Evolutionary conservation across 2,329 filamentous ascomycete species (phyloP).

Genomic region (Fusarium tanahbumbuense): DNA sequence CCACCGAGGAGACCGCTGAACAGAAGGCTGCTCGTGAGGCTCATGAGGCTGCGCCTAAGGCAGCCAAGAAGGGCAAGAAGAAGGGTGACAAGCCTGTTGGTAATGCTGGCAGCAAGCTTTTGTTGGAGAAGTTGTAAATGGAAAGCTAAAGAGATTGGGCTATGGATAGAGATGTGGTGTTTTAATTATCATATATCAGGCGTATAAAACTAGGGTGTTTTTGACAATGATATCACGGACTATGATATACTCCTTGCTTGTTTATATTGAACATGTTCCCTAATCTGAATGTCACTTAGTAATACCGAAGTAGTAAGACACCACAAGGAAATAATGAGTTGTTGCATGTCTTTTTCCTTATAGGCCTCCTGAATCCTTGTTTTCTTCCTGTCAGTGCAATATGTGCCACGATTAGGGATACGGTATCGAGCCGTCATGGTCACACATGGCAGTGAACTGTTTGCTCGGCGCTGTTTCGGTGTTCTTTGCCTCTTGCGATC

Average conservation of each 20-base stretch:
- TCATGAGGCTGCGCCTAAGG: slow-evolving; percentile 59
- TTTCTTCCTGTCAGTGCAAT: background rate
- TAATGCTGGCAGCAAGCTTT: slow-evolving; percentile 70
- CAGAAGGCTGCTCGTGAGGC: slow-evolving; percentile 65
- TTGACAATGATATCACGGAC: slow-evolving; percentile 42
- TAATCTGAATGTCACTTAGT: background rate
- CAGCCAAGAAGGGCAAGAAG: slow-evolving; percentile 56
- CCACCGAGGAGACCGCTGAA: slow-evolving; percentile 66
- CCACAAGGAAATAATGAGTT: background rate
- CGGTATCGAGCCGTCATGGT: slow-evolving; percentile 15
- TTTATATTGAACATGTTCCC: background rate
- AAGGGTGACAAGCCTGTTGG: slow-evolving; percentile 62
- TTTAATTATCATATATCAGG: slow-evolving; percentile 39
- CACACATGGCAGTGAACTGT: slow-evolving; percentile 11
- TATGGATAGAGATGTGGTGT: slow-evolving; percentile 17
- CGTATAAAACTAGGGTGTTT: slow-evolving; percentile 43
- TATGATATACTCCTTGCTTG: slow-evolving; percentile 25
- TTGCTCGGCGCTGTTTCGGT: background rate
- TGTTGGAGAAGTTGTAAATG: slow-evolving; percentile 66
- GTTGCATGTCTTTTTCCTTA: background rate
- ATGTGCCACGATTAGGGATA: slow-evolving; percentile 14
- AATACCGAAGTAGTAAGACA: background rate
- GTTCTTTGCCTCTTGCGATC: background rate
- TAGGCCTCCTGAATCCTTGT: background rate
- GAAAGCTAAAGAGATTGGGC: background rate